Evolutionary conservation across 345 rosid species (phyloP).

Genomic region (Eucalyptus pumila): DNA sequence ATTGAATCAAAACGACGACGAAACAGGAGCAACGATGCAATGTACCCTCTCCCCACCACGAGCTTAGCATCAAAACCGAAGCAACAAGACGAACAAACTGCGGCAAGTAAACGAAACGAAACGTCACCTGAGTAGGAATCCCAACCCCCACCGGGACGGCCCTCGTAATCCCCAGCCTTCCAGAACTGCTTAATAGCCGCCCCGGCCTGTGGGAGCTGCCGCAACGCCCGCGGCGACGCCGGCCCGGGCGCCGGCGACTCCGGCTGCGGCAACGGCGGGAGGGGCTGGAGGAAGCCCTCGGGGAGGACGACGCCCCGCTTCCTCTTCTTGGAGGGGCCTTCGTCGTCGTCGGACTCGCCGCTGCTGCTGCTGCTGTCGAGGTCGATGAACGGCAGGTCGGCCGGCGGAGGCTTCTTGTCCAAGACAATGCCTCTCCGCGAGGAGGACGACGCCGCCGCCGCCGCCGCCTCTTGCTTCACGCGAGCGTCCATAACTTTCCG

Average conservation of each 20-base stretch:
- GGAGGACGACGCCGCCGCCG: not conserved
- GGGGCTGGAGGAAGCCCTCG: slow-evolving; percentile 37
- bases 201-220: not conserved
- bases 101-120: not conserved
- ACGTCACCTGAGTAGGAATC: not conserved
- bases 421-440: not conserved
- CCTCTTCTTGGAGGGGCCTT: slow-evolving; percentile 5
- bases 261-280: not conserved
- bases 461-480: slow-evolving; percentile 33
- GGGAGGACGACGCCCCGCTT: slow-evolving; percentile 22
- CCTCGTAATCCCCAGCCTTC: slow-evolving; percentile 91
- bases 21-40: not conserved
- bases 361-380: slow-evolving; percentile 56
- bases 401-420: not conserved
- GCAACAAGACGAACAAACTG: not conserved
- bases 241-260: not conserved
- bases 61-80: not conserved
- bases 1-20: not conserved
- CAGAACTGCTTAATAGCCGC: slow-evolving; percentile 63
- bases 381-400: slow-evolving; percentile 23
- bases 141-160: not conserved
- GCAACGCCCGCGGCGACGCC: not conserved
- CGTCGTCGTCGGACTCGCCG: slow-evolving; percentile 24
- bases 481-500: slow-evolving; percentile 13
- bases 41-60: not conserved